Evolutionary conservation across 306 rosid genomes (phyloP), one percentile per base, ranked within the genome.

Genomic region (Gastrolobium villosum): DNA sequence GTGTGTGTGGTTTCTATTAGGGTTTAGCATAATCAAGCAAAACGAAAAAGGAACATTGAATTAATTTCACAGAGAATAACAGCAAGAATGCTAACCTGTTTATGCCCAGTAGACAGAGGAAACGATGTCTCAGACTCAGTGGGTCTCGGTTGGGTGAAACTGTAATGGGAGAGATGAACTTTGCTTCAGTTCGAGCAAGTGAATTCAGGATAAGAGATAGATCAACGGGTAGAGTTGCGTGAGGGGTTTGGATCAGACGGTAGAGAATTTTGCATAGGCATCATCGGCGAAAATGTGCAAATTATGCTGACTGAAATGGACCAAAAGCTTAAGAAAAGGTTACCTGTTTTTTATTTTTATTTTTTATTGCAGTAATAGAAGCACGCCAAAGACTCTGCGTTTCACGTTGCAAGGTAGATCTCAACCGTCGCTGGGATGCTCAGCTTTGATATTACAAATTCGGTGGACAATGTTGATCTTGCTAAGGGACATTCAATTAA

Each of bases 61-160:
- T 31, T 30, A 9, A 8, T 7, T 1, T 7, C 35, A 3, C 2
- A 13, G 34, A 0, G 48, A 71, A 69, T 3, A 70, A 82, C n/a
- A 80, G 54, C 13, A 79, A 62, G 76, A 83, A 65, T 45, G 83
- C 80, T 62, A 76, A 91, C 96, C 96, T 77, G 87, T 56, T 48
- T 62, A 26, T 44, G 15, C 44, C 14, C 36, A 55, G 81, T 41
- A 46, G 71, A 69, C 77, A 41, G 65, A 74, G 63, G 46, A 59
- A 59, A 32, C 5, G 66, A 4, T 13, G 11, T 20, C 26, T 20
- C 26, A 6, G 26, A 32, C 53, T 20, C 64, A 57, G 34, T 11
- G 37, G 14, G 66, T 69, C 26, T 20, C 26, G 26, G 26, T 10
- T 1, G 55, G 37, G 69, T 57, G 54, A 73, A 54, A 55, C 26